Percentiles rank a stretch among this genome's conserved stretches.
Conservation (phyloP, 1,284 basidiomycete species). For the Amylostereum areolatum region DNA sequence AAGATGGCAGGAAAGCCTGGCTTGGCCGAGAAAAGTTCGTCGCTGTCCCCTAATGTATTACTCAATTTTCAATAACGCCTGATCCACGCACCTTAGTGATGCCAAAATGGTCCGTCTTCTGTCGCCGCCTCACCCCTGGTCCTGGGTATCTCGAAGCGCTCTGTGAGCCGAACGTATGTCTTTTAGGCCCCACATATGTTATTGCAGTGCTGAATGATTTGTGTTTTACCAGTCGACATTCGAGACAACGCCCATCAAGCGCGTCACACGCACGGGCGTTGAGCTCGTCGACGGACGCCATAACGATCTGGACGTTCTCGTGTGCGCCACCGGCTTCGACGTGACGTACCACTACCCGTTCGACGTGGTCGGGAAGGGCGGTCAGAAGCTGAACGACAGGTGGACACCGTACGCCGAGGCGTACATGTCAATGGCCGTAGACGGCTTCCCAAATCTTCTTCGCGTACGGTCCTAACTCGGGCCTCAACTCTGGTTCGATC, state of each 20-base stretch:
- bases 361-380: conserved; percentile 39
- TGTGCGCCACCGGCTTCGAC: conserved; percentile 56
- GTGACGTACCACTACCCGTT: conserved; percentile 39
- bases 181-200: neutral
- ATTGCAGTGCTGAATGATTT: neutral
- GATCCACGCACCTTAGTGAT: neutral
- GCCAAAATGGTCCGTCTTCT: no score
- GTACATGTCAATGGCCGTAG: conserved; percentile 43
- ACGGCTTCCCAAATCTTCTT: conserved; percentile 55
- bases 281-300: conserved; percentile 41
- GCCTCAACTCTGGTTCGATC: conserved; percentile 41
- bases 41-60: neutral
- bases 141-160: conserved; percentile 62
- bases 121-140: conserved; percentile 57
- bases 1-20: conserved; percentile 50
- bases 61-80: neutral
- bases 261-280: conserved; percentile 43
- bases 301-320: conserved; percentile 46
- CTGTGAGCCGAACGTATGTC: conserved; percentile 50
- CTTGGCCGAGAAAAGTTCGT: conserved; percentile 52
- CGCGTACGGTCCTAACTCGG: conserved; percentile 44
- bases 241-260: conserved; percentile 37
- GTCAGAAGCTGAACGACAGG: conserved; percentile 36
- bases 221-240: conserved; percentile 42
- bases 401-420: conserved; percentile 41